Evolutionary conservation across 2,329 filamentous ascomycete species (phyloP), one percentile per base, ranked within the genome.

Genomic region (Microcyclospora tardicrescens): DNA sequence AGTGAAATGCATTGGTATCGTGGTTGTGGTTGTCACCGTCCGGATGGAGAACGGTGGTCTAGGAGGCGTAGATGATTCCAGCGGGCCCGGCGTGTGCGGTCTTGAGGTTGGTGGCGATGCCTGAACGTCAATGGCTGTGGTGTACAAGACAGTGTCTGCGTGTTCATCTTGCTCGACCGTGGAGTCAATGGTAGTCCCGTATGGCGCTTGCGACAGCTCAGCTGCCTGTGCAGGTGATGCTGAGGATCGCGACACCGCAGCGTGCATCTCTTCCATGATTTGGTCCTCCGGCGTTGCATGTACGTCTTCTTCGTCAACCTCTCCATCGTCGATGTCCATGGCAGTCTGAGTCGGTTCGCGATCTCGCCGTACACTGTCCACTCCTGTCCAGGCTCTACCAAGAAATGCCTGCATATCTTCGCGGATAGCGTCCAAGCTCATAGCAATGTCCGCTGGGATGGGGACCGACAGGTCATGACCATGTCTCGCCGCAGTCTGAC

Each of bases 21-120:
- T 67, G 9, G 66, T 68, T 10, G 66, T 68, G 16, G 63, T 66
- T 1, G 65, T 69, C 40, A 66, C 56, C 27, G 62, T 67, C 35
- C 61, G 64, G 34, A 61, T 55, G 12, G 59, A 47, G 34, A 52
- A 54, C 39, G 47, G 36, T 35, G 44, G 45, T 19, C 48, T 44
- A 28, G 40, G 41, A 36, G 48, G 49, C 32, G 49, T 49, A 14
- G 47, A 49, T 10, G 42, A 45, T 38, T 50, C 52, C n/a, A 39
- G 40, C 11, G 41, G 42, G 12, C 43, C 38, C 15, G 52, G 50
- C 16, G 49, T 49, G 32, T 48, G 45, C 13, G 49, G 51, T 8
- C 19, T 24, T 27, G 33, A 77, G 61, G 2, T 15, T n/a, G 30
- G 10, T n/a, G 12, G 30, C 14, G 30, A n/a, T 6, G 12, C 12